Base-by-base conservation (phyloP, 1,284 basidiomycete species). In the Apiotrichum sp. region DNA sequence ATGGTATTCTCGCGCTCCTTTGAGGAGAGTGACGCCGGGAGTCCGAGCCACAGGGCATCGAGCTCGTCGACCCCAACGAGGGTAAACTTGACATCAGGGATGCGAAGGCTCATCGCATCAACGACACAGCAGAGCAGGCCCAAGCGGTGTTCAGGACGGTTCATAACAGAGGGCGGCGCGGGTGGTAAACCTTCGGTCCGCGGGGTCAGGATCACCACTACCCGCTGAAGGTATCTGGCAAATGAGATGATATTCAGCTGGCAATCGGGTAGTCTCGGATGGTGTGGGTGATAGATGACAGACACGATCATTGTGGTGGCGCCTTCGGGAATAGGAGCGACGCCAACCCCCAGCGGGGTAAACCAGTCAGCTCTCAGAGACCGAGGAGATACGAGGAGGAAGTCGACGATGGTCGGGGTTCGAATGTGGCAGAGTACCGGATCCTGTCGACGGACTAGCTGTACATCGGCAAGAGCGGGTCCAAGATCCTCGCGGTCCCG, bases 391-490 rank as follows among this genome's bases (percentile, higher is more conserved):
- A 48, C 35, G 35, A 48, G 9, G 1, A 48, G 16, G 35, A 48
- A 48, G 29, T 48, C 47, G 35, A 48, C 47, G 31, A 48, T 39
- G 4, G 16, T 35, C 7, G 47, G 47, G 14, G 47, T 48, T 6
- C 47, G 47, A 16, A 48, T 48, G 6, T 48, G 47, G 35, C 47
- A 48, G n/a, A 48, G 47, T 9, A 48, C 47, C 47, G 47, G 47
- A 31, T 48, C 35, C 34, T 48, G 47, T 6, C 47, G 35, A 3
- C 47, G 35, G 8, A 48, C 47, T 3, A 48, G 47, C n/a, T 22
- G 16, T 5, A 48, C 47, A 36, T 48, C 39, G 35, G 47, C 47
- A 14, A 48, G 47, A n/a, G 47, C 47, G 11, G 47, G 47, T n/a
- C 35, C 47, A 13, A 48, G 36, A 6, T 38, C 9, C 9, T 48